A percentile compares a stretch with the other conserved stretches of the same genome.
phyloP scores from a whole-genome alignment of 768 basidiomycete species.

The Galerina sulciceps region DNA sequence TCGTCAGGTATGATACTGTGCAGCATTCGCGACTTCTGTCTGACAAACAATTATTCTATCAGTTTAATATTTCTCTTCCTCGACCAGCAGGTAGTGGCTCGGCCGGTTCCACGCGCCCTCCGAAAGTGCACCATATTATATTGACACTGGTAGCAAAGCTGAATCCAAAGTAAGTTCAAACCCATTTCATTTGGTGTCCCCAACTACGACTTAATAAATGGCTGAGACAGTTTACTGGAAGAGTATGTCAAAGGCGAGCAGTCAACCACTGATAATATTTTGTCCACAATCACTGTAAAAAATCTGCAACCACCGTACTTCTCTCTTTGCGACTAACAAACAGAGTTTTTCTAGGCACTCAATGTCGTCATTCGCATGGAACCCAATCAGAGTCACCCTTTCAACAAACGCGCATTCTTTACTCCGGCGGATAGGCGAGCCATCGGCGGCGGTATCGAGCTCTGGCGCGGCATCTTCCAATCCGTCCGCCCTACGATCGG shows the following conservation, averaged over 20 bases:
- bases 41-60: not conserved
- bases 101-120: slow-evolving; percentile 41
- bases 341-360: slow-evolving; percentile 48
- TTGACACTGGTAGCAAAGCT: slow-evolving; percentile 54
- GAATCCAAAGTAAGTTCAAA: slow-evolving; percentile 27
- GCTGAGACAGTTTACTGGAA: slow-evolving; percentile 30
- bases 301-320: not conserved
- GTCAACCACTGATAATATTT: slow-evolving; percentile 61
- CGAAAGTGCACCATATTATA: slow-evolving; percentile 69
- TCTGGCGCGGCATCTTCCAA: slow-evolving; percentile 86
- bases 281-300: slow-evolving; percentile 59
- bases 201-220: not conserved
- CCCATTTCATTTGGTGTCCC: not conserved
- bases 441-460: slow-evolving; percentile 65
- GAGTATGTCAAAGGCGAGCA: slow-evolving; percentile 65
- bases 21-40: not conserved
- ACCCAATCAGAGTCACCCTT: slow-evolving; percentile 68
- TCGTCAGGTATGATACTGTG: slow-evolving; percentile 45
- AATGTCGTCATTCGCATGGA: slow-evolving; percentile 81
- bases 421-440: slow-evolving; percentile 53
- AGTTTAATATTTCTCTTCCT: slow-evolving; percentile 47
- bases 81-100: slow-evolving; percentile 45
- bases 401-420: slow-evolving; percentile 79
- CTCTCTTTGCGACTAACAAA: not conserved
- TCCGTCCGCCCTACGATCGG: slow-evolving; percentile 72